Evolutionary conservation across 2,329 filamentous ascomycete genomes (phyloP).

Genomic region (Talaromyces sp.): DNA sequence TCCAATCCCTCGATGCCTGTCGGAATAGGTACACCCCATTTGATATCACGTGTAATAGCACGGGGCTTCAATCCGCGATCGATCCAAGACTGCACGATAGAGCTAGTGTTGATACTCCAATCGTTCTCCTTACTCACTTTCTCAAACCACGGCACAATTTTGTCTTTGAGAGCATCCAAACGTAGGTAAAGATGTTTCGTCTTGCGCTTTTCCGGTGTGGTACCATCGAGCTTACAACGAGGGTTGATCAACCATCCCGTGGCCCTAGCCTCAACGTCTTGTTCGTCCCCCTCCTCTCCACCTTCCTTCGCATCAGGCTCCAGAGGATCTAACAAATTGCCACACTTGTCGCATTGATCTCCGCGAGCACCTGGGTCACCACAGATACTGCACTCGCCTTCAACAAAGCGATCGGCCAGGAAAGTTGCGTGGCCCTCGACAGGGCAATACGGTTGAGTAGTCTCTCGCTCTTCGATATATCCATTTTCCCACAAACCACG

Average conservation of each 20-base stretch:
- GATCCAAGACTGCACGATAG: slow-evolving; percentile 47
- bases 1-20: slow-evolving; percentile 18
- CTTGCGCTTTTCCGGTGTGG: slow-evolving; percentile 70
- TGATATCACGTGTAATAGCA: slow-evolving; percentile 87
- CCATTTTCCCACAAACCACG: slow-evolving; percentile 81
- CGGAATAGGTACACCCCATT: slow-evolving; percentile 71
- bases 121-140: slow-evolving; percentile 67
- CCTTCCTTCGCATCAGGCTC: slow-evolving; percentile 41
- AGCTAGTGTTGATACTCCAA: slow-evolving; percentile 44
- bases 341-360: slow-evolving; percentile 73
- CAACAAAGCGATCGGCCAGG: slow-evolving; percentile 70
- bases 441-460: slow-evolving; percentile 82
- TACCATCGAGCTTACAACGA: slow-evolving; percentile 84
- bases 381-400: slow-evolving; percentile 48
- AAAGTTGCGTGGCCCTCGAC: slow-evolving; percentile 57
- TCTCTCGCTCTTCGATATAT: slow-evolving; percentile 80
- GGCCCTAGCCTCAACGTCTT: slow-evolving; percentile 20
- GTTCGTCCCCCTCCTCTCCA: slow-evolving; percentile 1
- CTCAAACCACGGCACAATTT: slow-evolving; percentile 73
- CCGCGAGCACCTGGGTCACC: slow-evolving; percentile 66
- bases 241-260: slow-evolving; percentile 63
- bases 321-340: slow-evolving; percentile 66
- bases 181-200: slow-evolving; percentile 91
- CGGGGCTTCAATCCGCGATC: slow-evolving; percentile 78
- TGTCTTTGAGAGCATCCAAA: slow-evolving; percentile 74